phyloP scores from a whole-genome alignment of 805 yeast genomes.

The Myxozyma vanderwaltii region DNA sequence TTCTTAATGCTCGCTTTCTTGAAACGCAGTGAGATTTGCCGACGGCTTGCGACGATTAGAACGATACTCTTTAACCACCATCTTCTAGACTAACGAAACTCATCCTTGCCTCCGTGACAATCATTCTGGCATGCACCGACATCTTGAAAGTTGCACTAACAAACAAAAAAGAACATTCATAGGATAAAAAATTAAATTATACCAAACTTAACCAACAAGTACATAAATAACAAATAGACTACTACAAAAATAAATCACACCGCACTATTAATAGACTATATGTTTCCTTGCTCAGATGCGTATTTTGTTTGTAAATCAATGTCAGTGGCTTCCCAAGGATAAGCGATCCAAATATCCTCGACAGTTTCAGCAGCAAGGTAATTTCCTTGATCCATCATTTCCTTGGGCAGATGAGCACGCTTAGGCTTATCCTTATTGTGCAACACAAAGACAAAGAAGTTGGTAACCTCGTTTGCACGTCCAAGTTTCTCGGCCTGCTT shows the following conservation, averaged over 20 bases:
- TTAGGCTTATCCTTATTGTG: conserved; percentile 84
- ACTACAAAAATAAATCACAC: not conserved
- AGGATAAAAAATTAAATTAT: too few species aligned
- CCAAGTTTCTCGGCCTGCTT: conserved; percentile 62
- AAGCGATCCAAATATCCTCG: conserved; percentile 81
- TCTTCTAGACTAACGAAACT: too few species aligned
- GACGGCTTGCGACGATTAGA: too few species aligned
- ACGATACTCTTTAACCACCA: too few species aligned
- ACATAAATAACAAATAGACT: not conserved
- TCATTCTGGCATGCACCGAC: too few species aligned
- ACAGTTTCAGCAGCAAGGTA: conserved; percentile 76
- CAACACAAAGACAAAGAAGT: conserved; percentile 74
- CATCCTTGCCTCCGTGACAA: too few species aligned
- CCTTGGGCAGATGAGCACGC: conserved; percentile 68
- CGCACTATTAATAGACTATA: conserved; percentile 39
- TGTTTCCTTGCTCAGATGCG: conserved; percentile 70
- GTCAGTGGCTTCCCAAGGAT: conserved; percentile 87
- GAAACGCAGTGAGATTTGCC: too few species aligned
- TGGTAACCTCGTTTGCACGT: conserved; percentile 61
- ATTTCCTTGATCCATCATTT: conserved; percentile 62
- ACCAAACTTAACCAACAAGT: not conserved
- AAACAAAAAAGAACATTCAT: too few species aligned
- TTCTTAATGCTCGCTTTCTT: too few species aligned
- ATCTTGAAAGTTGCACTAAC: too few species aligned
- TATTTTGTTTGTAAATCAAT: conserved; percentile 72